A percentile compares a stretch with the other conserved stretches of the same genome.
Evolutionary conservation across 164 flowering plant species (phyloP).

Genomic region (Chimonanthus salicifolius): DNA sequence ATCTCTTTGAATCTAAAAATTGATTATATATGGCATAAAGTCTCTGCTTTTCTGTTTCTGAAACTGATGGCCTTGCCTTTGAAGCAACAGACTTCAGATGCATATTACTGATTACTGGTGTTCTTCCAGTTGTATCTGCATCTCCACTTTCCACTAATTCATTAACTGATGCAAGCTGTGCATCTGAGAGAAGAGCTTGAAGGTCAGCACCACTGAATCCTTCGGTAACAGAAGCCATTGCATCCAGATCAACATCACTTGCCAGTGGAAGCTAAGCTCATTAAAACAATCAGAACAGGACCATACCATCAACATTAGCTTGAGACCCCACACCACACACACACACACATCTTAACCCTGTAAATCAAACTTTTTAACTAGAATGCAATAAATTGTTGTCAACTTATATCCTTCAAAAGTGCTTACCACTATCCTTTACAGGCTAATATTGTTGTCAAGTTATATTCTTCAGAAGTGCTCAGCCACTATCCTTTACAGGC

Average conservation of each 20-base stretch:
- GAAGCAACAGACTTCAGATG: conserved; percentile 65
- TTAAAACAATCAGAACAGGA: not conserved
- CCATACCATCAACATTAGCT: no score
- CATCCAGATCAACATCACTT: conserved; percentile 57
- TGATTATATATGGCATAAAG: conserved; percentile 68
- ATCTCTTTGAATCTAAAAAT: conserved; percentile 75
- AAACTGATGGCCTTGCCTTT: conserved; percentile 76
- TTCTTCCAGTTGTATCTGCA: conserved; percentile 26
- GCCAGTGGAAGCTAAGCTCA: conserved; percentile 72
- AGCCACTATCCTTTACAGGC: no score
- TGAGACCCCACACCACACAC: no score
- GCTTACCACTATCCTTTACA: no score
- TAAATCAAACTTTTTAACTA: not conserved
- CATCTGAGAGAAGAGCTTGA: conserved; percentile 93
- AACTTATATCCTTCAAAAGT: no score
- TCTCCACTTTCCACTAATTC: conserved; percentile 45
- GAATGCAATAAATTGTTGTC: not conserved
- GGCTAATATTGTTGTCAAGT: no score
- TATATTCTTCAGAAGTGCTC: no score
- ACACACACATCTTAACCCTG: not conserved
- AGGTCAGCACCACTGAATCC: conserved; percentile 99
- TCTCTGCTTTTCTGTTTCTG: conserved; percentile 75
- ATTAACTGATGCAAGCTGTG: conserved; percentile 86
- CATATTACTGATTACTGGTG: conserved; percentile 52
- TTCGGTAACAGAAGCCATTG: conserved; percentile 71